A percentile compares a stretch with the other conserved stretches of the same genome.
Evolutionary conservation across 768 basidiomycete genomes (phyloP).

Genomic region (Symmetrospora coprosmae): DNA sequence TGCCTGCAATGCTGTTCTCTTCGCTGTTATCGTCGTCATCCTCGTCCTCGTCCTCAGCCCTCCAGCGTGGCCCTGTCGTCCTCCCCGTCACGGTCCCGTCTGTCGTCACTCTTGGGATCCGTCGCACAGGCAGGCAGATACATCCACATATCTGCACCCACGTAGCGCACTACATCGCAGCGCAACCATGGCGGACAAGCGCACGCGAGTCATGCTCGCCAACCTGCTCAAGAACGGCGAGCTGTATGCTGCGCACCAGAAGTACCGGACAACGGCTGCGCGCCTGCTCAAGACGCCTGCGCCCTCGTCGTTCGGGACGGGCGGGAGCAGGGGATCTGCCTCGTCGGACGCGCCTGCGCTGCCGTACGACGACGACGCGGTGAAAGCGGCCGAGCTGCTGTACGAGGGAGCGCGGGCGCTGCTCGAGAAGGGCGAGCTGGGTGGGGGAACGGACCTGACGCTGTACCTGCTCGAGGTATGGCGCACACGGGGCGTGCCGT

Average conservation of each 20-base stretch:
- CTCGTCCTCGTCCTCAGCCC: too few relatives aligned
- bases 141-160: too few relatives aligned
- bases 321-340: background rate
- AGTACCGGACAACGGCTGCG: conserved; percentile 20
- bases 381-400: conserved; percentile 78
- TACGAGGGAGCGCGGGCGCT: conserved; percentile 80
- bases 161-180: too few relatives aligned
- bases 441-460: conserved; percentile 76
- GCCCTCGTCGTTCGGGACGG: conserved; percentile 17
- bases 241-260: conserved; percentile 22
- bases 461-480: conserved; percentile 71
- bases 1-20: too few relatives aligned
- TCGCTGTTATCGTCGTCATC: too few relatives aligned
- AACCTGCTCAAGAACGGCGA: conserved; percentile 10
- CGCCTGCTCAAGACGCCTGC: conserved; percentile 23
- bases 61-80: too few relatives aligned
- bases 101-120: too few relatives aligned
- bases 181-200: too few relatives aligned
- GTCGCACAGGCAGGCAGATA: too few relatives aligned
- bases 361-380: conserved; percentile 47
- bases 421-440: conserved; percentile 71
- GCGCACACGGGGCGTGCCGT: conserved; percentile 52
- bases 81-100: too few relatives aligned
- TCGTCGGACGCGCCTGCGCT: too few relatives aligned
- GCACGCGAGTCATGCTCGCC: conserved; percentile 13